A percentile compares a stretch with the other conserved stretches of the same genome.
These are phyloP conservation scores for Spinacia oleracea DNA, from an alignment of 179 eudicot species.

Conservation along the genomic window DNA sequence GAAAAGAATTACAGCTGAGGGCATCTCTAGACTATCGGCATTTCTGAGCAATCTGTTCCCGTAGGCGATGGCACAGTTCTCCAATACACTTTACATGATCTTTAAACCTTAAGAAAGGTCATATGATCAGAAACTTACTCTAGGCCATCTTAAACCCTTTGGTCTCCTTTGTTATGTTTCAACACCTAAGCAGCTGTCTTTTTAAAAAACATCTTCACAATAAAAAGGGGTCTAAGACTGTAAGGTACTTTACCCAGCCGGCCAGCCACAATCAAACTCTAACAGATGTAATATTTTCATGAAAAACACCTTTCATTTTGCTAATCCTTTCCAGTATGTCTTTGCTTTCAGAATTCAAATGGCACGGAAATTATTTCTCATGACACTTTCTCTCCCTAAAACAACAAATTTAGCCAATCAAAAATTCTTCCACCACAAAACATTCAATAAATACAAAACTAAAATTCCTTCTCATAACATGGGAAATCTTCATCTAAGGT, in stretches of 20 bases:
- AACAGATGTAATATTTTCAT: not conserved
- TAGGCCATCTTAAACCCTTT: not conserved
- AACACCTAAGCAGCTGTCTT: not conserved
- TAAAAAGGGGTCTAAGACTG: not conserved
- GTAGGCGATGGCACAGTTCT: not conserved
- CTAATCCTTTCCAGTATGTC: not conserved
- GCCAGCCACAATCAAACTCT: not conserved
- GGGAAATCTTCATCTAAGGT: not conserved
- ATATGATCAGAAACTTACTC: not conserved
- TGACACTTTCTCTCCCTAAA: not conserved
- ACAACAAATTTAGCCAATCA: not conserved
- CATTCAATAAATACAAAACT: not conserved
- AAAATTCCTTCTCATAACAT: not conserved
- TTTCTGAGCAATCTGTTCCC: not conserved
- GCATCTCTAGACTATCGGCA: not conserved
- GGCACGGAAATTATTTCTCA: not conserved
- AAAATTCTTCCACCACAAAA: not conserved
- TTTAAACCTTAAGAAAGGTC: not conserved
- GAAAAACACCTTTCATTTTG: not conserved
- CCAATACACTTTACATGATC: not conserved
- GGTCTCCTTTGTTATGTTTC: not conserved
- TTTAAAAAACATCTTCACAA: too few species aligned
- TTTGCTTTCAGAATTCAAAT: not conserved
- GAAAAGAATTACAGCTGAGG: not conserved
- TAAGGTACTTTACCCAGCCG: not conserved